Evolutionary conservation across 306 rosid species (phyloP), one percentile per base, ranked within the genome.

Genomic region (Canavalia gladiata): DNA sequence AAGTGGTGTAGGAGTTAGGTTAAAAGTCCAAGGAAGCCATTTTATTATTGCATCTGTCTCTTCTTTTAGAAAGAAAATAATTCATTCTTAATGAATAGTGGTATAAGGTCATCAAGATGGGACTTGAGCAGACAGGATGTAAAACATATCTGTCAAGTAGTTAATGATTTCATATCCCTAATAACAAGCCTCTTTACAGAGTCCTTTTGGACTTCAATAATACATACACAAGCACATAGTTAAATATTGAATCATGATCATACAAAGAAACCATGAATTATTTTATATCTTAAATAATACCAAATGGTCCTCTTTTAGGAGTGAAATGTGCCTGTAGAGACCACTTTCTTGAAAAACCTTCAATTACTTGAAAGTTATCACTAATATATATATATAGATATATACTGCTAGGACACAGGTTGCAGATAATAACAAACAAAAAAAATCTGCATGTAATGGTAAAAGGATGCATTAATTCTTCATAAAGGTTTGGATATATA

Each of bases 1-100:
- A 73, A 67, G 84, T 78, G 86, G 84, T 51, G 29, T 58, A 10
- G 33, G 42, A 66, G 77, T 85, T 81, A 47, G 81, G 84, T 67
- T 67, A 49, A 66, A 66, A 72, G 74, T 73, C 49, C 66, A 2
- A 46, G 50, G 3, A 70, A 45, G 49, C 63, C 3, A 49, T 33
- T 65, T 72, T 46, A 11, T 72, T 11, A 49, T 60, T 45, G 8
- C 47, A 54, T 30, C 10, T 51, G 56, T 70, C 67, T 57, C 64
- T 55, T 33, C 72, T 7, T 37, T 7, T 42, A 9, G 1, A 59
- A 66, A 18, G 11, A 37, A 56, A 66, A 2, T 37, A 65, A 52
- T 57, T n/a, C n/a, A 56, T 58, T 39, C 31, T 56, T n/a, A 29
- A 34, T 31, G 25, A 18, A 18, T 18, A 11, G 0, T 37, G 41